phyloP scores from a whole-genome alignment of 192 early-diverging fungal genomes.

The Linnemannia zychae region DNA sequence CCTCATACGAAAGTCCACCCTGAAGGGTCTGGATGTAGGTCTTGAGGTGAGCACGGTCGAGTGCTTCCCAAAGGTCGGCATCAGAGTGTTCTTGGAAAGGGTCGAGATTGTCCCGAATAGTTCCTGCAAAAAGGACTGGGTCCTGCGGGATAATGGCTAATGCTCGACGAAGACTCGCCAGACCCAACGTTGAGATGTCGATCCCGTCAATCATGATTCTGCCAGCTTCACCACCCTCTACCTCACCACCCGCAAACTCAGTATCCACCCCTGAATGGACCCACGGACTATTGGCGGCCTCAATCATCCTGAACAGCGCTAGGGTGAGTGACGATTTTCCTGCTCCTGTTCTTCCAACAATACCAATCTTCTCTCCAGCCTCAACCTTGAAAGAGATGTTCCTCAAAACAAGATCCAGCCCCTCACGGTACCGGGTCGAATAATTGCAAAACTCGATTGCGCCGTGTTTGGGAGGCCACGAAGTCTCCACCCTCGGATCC shows the following conservation, averaged over 20 bases:
- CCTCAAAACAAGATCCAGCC: constrained; percentile 83
- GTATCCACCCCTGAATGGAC: constrained; percentile 67
- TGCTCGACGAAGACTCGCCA: constrained; percentile 65
- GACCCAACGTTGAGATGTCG: constrained; percentile 73
- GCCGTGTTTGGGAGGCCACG: constrained; percentile 83
- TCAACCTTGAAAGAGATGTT: constrained; percentile 69
- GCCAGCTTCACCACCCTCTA: constrained; percentile 59
- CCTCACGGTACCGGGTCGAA: constrained; percentile 84
- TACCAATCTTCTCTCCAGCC: constrained; percentile 79
- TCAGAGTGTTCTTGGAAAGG: constrained; percentile 65
- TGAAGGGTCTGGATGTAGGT: constrained; percentile 69
- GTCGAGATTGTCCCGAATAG: constrained; percentile 70
- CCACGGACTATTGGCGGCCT: constrained; percentile 64
- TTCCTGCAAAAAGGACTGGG: constrained; percentile 76
- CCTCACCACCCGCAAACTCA: constrained; percentile 53
- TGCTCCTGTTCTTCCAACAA: constrained; percentile 72
- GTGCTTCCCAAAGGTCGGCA: constrained; percentile 74
- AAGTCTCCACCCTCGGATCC: constrained; percentile 56
- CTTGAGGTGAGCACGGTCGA: constrained; percentile 80
- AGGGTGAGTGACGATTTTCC: constrained; percentile 68
- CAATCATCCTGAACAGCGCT: constrained; percentile 65
- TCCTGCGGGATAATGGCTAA: constrained; percentile 88
- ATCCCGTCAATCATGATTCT: constrained; percentile 70
- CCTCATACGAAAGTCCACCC: constrained; percentile 74
- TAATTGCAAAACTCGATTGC: constrained; percentile 79